Base-by-base conservation (phyloP, 1,284 basidiomycete genomes). In the Austroboletus novae-zelandiae region DNA sequence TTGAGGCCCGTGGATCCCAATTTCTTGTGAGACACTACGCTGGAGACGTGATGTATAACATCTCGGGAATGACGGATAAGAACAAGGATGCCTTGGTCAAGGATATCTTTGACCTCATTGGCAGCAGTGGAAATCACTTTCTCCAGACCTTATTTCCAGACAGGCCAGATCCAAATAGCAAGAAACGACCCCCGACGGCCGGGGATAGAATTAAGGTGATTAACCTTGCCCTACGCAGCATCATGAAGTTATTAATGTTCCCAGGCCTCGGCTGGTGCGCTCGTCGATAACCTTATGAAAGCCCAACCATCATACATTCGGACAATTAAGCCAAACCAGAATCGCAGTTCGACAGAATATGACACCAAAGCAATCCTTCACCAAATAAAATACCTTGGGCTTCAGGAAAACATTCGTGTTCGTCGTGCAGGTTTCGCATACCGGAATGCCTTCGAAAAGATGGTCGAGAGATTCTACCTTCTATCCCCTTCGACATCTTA, bases 261-360 rank as follows among this genome's bases (percentile, higher is more conserved):
- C 15, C 53, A 91, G 88, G 71, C 77, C 52, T 97, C 94, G 23
- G 97, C 97, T 34, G 89, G 92, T 56, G 93, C 93, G 9, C 83
- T 99, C 27, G 97, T 99, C 14, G 93, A 97, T 17, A 97, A 96
- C 66, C 75, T 98, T 54, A 96, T 94, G 93, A 90, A 87, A 56
- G 91, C 94, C 30, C 94, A 95, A 69, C 97, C 97, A 1, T 94
- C 94, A 20, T 99, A 99, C 73, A 99, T 99, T 60, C 91, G 97
- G 56, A 99, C 97, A 5, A 99, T 99, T 78, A 99, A 99, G 73
- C 93, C 97, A 11, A 99, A 99, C 70, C 91, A 98, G 76, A 97
- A 98, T 68, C 88, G 96, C 51, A 96, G 92, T 58, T 72, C 87
- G 3, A 82, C 83, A 8, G 97, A 99, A 73, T 99, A 97, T 70